Percentiles rank a stretch among this genome's conserved stretches.
Evolutionary conservation across 2,329 filamentous ascomycete species (phyloP).

Genomic region (Didymella lethalis): DNA sequence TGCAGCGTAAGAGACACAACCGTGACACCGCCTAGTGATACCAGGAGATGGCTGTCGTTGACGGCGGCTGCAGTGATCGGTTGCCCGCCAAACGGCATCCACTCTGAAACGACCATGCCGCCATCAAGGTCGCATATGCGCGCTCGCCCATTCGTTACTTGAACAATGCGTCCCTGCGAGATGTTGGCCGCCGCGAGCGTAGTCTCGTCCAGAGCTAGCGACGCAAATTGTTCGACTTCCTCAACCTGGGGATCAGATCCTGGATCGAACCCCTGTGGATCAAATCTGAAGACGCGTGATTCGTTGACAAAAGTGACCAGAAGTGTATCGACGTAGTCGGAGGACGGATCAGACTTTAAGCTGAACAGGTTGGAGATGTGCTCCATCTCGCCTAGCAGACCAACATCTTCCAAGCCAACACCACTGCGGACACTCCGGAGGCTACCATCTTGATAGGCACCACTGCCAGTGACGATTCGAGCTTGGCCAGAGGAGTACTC

Average conservation of each 20-base stretch:
- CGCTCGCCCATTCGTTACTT: constrained; percentile 74
- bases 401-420: constrained; percentile 88
- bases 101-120: constrained; percentile 63
- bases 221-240: constrained; percentile 79
- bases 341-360: constrained; percentile 62
- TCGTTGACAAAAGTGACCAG: constrained; percentile 83
- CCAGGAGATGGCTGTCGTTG: constrained; percentile 72
- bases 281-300: constrained; percentile 83
- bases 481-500: constrained; percentile 96
- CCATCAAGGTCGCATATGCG: constrained; percentile 68
- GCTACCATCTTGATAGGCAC: constrained; percentile 87
- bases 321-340: constrained; percentile 70
- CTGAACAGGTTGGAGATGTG: constrained; percentile 77
- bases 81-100: constrained; percentile 60
- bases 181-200: constrained; percentile 77
- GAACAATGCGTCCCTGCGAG: constrained; percentile 69
- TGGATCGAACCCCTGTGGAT: constrained; percentile 61
- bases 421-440: constrained; percentile 91
- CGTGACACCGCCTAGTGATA: constrained; percentile 78
- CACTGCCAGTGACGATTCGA: constrained; percentile 89
- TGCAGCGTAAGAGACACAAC: constrained; percentile 72
- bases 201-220: constrained; percentile 71
- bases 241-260: constrained; percentile 68
- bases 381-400: constrained; percentile 79
- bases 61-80: constrained; percentile 80